These are phyloP conservation scores for Rhynchospora tenuis DNA, from an alignment of 176 grass and related monocot genomes.

Conservation along the genomic window DNA sequence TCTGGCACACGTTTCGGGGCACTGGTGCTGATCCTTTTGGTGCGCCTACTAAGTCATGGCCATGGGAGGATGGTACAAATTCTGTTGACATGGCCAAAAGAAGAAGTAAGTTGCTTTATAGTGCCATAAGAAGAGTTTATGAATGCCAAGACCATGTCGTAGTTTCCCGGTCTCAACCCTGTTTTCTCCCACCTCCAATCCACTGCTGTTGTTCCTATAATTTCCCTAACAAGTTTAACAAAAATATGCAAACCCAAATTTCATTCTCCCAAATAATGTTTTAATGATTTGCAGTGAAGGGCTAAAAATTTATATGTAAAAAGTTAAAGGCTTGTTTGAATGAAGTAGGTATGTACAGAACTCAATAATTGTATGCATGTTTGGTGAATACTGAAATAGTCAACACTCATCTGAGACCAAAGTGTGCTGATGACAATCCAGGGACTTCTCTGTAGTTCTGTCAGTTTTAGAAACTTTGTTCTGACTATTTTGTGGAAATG, in stretches of 20 bases:
- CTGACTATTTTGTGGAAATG: background rate
- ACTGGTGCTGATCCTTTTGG: constrained; percentile 82
- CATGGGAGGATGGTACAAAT: constrained; percentile 94
- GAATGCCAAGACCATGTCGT: background rate
- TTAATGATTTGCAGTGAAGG: background rate
- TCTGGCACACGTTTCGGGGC: constrained; percentile 86
- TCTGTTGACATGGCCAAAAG: constrained; percentile 83
- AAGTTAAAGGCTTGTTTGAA: background rate
- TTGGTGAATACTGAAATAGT: background rate
- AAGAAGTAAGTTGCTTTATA: constrained; percentile 54
- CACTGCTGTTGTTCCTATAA: background rate
- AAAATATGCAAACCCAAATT: background rate
- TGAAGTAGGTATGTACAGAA: background rate
- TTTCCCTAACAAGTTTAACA: background rate
- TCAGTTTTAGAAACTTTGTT: constrained; percentile 10
- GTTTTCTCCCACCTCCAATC: background rate
- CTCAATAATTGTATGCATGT: background rate
- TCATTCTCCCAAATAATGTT: background rate
- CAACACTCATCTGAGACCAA: background rate
- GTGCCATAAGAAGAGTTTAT: background rate
- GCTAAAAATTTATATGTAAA: background rate
- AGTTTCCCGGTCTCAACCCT: background rate
- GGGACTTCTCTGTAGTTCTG: background rate
- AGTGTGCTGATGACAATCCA: background rate
- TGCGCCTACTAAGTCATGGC: constrained; percentile 79